Percentiles rank a stretch among this genome's conserved stretches.
These are phyloP conservation scores for Rhizoclosmatium globosum DNA, from an alignment of 192 early-diverging fungal species.

Conservation along the genomic window DNA sequence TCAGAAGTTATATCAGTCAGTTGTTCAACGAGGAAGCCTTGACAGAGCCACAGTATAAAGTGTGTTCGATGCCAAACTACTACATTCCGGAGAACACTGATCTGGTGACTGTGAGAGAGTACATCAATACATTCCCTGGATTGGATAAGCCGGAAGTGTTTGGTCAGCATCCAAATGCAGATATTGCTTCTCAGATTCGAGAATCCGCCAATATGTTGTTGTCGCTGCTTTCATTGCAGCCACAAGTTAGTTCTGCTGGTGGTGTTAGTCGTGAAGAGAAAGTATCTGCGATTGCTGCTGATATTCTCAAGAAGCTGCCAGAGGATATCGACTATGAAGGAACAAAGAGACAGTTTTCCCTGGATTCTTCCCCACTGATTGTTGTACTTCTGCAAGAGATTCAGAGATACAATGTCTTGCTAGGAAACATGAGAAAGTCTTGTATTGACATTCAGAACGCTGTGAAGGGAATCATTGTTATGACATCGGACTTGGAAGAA, in stretches of 20 bases:
- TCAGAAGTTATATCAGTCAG: conserved; percentile 67
- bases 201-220: conserved; percentile 61
- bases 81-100: conserved; percentile 61
- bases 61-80: conserved; percentile 60
- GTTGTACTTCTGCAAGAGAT: conserved; percentile 70
- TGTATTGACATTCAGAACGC: conserved; percentile 65
- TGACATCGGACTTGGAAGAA: conserved; percentile 69
- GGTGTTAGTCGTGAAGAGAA: conserved; percentile 63
- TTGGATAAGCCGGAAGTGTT: conserved; percentile 71
- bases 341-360: conserved; percentile 57
- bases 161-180: conserved; percentile 73
- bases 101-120: conserved; percentile 54
- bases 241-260: conserved; percentile 51
- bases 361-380: conserved; percentile 61
- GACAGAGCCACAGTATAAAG: conserved; percentile 51
- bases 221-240: conserved; percentile 61
- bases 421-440: conserved; percentile 55
- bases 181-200: conserved; percentile 67
- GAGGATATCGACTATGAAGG: conserved; percentile 62
- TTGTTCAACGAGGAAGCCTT: conserved; percentile 68
- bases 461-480: conserved; percentile 69
- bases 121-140: conserved; percentile 57
- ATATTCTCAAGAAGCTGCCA: conserved; percentile 59
- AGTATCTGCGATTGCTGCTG: conserved; percentile 53
- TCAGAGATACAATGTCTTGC: conserved; percentile 59